Evolutionary conservation across 768 basidiomycete species (phyloP).

Genomic region (Psilocybe cyanescens): DNA sequence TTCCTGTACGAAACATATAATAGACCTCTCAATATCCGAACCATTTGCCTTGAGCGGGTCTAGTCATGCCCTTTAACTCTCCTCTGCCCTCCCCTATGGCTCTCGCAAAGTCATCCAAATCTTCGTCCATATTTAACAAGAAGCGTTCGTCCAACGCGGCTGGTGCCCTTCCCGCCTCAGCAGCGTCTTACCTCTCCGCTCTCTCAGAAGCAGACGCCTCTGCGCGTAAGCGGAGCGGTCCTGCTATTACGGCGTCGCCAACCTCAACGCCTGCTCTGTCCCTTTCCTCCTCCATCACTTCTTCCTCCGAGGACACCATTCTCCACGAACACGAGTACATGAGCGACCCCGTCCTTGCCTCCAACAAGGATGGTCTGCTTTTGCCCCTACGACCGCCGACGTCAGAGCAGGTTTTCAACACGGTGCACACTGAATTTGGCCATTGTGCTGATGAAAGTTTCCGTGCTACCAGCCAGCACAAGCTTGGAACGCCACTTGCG

Average conservation of each 20-base stretch:
- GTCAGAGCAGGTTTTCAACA: slow-evolving; percentile 77
- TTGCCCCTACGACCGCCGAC: slow-evolving; percentile 73
- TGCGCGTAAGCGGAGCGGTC: slow-evolving; percentile 44
- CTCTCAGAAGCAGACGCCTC: slow-evolving; percentile 63
- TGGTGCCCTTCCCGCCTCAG: slow-evolving; percentile 35
- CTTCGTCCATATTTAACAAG: slow-evolving; percentile 59
- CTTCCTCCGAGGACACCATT: slow-evolving; percentile 69
- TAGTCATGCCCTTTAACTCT: slow-evolving; percentile 20
- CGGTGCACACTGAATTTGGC: slow-evolving; percentile 91
- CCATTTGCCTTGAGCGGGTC: not conserved
- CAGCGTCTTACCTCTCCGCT: slow-evolving; percentile 46
- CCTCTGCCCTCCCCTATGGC: slow-evolving; percentile 65
- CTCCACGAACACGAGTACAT: slow-evolving; percentile 56
- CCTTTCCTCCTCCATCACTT: slow-evolving; percentile 71
- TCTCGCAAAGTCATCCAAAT: slow-evolving; percentile 50
- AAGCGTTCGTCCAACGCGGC: slow-evolving; percentile 45
- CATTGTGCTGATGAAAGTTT: slow-evolving; percentile 82
- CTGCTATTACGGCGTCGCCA: slow-evolving; percentile 41
- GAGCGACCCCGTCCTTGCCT: slow-evolving; percentile 29
- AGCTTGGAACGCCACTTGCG: slow-evolving; percentile 49
- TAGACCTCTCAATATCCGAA: not conserved
- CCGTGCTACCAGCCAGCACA: slow-evolving; percentile 70
- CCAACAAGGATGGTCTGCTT: slow-evolving; percentile 55
- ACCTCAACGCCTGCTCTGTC: slow-evolving; percentile 75
- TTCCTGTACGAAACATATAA: not conserved